A percentile compares a stretch with the other conserved stretches of the same genome.
phyloP scores from a whole-genome alignment of 225 moss, liverwort and hornwort genomes.

The Takakia lepidozioides region DNA sequence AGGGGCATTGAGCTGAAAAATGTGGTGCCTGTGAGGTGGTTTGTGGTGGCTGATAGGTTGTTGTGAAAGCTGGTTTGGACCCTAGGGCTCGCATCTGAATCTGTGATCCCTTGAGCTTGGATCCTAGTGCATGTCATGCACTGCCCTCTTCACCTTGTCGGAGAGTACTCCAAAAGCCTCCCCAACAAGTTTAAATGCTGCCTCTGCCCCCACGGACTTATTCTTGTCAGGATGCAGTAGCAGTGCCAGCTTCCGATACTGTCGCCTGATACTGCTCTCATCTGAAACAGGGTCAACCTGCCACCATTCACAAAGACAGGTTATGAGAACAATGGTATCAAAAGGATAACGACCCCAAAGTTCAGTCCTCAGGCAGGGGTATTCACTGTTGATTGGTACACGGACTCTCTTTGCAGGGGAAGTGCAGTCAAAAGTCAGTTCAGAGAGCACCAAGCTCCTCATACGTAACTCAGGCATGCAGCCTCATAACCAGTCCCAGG shows the following conservation, averaged over 20 bases:
- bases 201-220: conserved; percentile 76
- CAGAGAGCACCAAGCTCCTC: too few species aligned
- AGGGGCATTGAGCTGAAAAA: conserved; percentile 13
- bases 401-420: too few species aligned
- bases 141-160: conserved; percentile 49
- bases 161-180: conserved; percentile 81
- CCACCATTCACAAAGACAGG: too few species aligned
- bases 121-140: conserved; percentile 63
- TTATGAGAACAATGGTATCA: too few species aligned
- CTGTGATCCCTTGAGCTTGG: conserved; percentile 28
- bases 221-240: conserved; percentile 94
- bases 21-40: too few species aligned
- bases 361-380: too few species aligned
- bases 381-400: too few species aligned
- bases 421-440: too few species aligned
- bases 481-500: too few species aligned
- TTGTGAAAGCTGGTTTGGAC: conserved; percentile 18
- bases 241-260: conserved; percentile 80
- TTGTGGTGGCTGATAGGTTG: conserved; percentile 15
- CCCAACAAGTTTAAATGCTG: conserved; percentile 87
- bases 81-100: conserved; percentile 15
- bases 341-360: too few species aligned
- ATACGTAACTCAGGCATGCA: too few species aligned
- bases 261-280: conserved; percentile 70
- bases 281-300: conserved; percentile 78